Base-by-base conservation (phyloP, 208 protist genomes). In the Jaenimonas drosophilae region DNA sequence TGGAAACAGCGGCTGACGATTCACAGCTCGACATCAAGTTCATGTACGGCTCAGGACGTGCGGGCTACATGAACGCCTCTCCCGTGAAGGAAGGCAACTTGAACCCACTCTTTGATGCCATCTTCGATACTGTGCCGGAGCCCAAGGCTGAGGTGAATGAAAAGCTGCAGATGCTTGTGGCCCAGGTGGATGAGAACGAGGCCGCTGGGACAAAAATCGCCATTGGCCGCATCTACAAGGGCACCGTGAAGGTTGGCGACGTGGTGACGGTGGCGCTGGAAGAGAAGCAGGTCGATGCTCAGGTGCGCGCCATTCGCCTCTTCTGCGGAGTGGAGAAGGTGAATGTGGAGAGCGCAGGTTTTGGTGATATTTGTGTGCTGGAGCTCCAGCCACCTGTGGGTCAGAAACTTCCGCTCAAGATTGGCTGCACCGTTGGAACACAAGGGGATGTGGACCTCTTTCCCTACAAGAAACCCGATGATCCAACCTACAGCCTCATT, bases 1-100 rank as follows among this genome's bases (percentile, higher is more conserved):
- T 96, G 6, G 80, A 91, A 32, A 83, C 96, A 5, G 94, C 87
- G 16, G 84, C 94, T 16, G 82, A 85, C 42, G 96, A 98, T 27
- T 75, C 70, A 19, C 96, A 98, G 74, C 69, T 99, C 2, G 87
- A 96, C 30, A 96, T 97, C 46, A 88, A 88, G 48, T 93, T 98
- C 42, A 59, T 98, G 26, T 98, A 96, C 66, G 94, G 92, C 19
- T 96, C 86, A 21, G 94, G 88, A 27, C 73, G 86, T 38, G 63
- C 70, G 37, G 96, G 96, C 16, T 97, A 94, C 72, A 91, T 92
- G 72, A 92, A 85, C 65, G 42, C 71, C 24, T 55, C 63, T 39
- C 70, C 64, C 16, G 58, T 63, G 39, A 81, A 86, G 47, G 80
- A 76, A 29, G 84, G 82, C 51, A 85, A 62, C 14, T 62, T 96